phyloP scores from a whole-genome alignment of 345 rosid species.

The Brassica carinata region DNA sequence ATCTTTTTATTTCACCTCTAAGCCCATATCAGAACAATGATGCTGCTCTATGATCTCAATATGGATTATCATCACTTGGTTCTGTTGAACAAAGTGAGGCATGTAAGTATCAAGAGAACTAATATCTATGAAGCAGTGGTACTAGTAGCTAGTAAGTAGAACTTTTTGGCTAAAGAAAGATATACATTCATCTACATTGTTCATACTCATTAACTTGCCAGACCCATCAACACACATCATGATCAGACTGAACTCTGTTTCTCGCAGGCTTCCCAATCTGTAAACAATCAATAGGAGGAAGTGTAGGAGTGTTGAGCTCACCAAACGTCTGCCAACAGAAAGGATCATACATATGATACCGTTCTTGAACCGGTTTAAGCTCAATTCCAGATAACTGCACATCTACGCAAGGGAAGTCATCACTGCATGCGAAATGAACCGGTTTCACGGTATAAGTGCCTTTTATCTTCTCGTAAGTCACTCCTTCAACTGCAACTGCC shows the following conservation, averaged over 20 bases:
- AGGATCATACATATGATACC: conserved; percentile 73
- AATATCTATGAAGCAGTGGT: background rate
- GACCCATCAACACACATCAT: conserved; percentile 61
- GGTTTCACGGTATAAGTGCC: conserved; percentile 92
- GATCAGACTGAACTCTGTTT: conserved; percentile 61
- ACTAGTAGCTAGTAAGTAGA: background rate
- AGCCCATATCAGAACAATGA: background rate
- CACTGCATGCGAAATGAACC: conserved; percentile 91
- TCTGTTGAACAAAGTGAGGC: background rate
- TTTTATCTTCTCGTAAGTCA: conserved; percentile 73
- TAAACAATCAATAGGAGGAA: conserved; percentile 86
- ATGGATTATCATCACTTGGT: background rate
- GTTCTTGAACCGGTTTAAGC: conserved; percentile 73
- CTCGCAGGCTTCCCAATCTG: conserved; percentile 84
- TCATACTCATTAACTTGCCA: background rate
- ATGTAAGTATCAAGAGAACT: conserved; percentile 4
- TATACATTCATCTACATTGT: conserved; percentile 35
- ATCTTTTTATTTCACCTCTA: background rate
- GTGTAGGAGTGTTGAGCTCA: conserved; percentile 72
- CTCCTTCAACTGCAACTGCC: conserved; percentile 86
- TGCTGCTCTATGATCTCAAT: background rate
- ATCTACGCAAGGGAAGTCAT: conserved; percentile 76
- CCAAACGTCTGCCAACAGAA: conserved; percentile 97
- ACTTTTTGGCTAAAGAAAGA: conserved; percentile 29
- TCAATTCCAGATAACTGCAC: conserved; percentile 68